Evolutionary conservation across 192 early-diverging fungal species (phyloP).

Genomic region (Coemansia sp.): DNA sequence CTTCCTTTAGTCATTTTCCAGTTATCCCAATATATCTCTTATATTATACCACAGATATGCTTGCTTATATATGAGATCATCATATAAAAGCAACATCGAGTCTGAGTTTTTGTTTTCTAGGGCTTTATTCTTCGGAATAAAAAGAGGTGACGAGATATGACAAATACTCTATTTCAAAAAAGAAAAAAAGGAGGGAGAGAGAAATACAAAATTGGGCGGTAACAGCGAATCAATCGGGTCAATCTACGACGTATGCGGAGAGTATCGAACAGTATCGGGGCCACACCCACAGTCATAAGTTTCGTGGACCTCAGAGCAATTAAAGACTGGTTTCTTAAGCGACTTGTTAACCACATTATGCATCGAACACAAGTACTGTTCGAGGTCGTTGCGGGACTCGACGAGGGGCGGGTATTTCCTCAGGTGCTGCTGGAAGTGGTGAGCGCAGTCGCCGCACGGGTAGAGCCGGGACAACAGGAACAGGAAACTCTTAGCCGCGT

Average conservation of each 20-base stretch:
- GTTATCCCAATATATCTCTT: too few relatives aligned
- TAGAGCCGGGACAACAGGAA: slow-evolving; percentile 83
- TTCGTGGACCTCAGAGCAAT: slow-evolving; percentile 75
- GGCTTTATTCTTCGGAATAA: too few relatives aligned
- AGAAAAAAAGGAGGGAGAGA: too few relatives aligned
- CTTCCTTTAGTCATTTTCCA: too few relatives aligned
- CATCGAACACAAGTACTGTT: slow-evolving; percentile 84
- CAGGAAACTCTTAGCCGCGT: slow-evolving; percentile 77
- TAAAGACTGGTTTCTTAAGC: slow-evolving; percentile 76
- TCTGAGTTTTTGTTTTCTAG: too few relatives aligned
- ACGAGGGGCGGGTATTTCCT: slow-evolving; percentile 80
- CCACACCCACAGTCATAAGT: slow-evolving; percentile 88
- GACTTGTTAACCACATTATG: slow-evolving; percentile 94
- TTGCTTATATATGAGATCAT: too few relatives aligned
- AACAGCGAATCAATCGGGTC: neutral
- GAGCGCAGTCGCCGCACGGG: slow-evolving; percentile 95
- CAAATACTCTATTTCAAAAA: too few relatives aligned
- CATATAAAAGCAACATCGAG: too few relatives aligned
- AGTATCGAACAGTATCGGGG: slow-evolving; percentile 48
- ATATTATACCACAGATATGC: too few relatives aligned
- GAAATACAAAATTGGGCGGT: too few relatives aligned
- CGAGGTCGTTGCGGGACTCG: slow-evolving; percentile 64
- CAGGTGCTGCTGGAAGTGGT: slow-evolving; percentile 80
- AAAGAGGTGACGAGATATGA: too few relatives aligned
- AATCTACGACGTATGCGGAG: slow-evolving; percentile 12